Base-by-base conservation (phyloP, 495 filamentous ascomycete genomes). In the Annulohypoxylon maeteangense region DNA sequence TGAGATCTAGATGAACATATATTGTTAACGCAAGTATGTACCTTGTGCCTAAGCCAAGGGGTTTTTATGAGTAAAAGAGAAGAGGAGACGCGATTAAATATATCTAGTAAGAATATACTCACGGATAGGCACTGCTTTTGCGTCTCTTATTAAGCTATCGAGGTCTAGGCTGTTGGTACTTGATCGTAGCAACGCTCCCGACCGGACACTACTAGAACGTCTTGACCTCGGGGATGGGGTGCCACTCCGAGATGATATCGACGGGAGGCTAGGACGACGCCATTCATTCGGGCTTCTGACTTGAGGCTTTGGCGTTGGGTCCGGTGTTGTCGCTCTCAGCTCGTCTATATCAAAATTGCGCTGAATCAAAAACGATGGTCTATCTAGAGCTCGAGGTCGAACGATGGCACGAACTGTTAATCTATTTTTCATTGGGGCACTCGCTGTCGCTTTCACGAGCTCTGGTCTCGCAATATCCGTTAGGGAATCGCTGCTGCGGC, bases 331-430 rank as follows among this genome's bases (percentile, higher is more conserved):
- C 18, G 80, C 75, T 40, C 81, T 78, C 5, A 84, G 78, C 38
- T 80, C 76, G 27, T 83, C 80, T 32, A 83, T 78, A 58, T 86
- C 75, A 47, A 86, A 83, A 32, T 76, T 76, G 2, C 84, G 76
- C 65, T 81, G 77, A n/a, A 87, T 78, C 0, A 85, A 53, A 67
- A 86, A 85, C 7, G 82, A 79, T 53, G 81, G 78, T 31, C 78
- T 75, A 23, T 81, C 76, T 12, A 78, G 70, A 5, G 78, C 74
- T 38, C 75, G 76, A 11, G 85, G 85, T 10, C 77, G 66, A 4
- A 87, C 76, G 8, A 79, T 77, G 16, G 83, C 84, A 14, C 85
- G 79, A 34, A 87, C 80, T 1, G 80, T 84, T n/a, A 85, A 45
- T 0, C 68, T 74, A 38, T 62, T 70, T 2, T 29, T 61, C 3